phyloP scores from a whole-genome alignment of 306 rosid genomes.

The Quillaja saponaria region DNA sequence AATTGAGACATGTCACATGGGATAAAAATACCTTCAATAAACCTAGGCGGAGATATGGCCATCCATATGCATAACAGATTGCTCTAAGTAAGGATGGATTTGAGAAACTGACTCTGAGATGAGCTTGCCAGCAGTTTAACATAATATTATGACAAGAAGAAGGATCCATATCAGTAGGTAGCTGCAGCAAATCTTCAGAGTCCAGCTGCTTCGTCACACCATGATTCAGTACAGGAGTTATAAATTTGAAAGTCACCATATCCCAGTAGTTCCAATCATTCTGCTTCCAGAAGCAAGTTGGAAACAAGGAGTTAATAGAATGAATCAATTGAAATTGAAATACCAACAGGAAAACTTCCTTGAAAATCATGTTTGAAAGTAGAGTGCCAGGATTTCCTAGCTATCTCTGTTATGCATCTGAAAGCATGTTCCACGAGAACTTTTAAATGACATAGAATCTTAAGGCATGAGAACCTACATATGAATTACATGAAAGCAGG shows the following conservation, averaged over 20 bases:
- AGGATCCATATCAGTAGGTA: constrained; percentile 73
- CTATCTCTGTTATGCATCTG: too few species aligned
- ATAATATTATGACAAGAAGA: constrained; percentile 63
- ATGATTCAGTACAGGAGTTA: constrained; percentile 65
- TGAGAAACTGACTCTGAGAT: constrained; percentile 43
- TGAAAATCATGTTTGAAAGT: too few species aligned
- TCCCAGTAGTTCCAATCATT: constrained; percentile 51
- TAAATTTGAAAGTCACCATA: constrained; percentile 71
- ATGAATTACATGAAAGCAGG: too few species aligned
- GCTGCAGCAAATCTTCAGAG: constrained; percentile 69
- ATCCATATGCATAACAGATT: constrained; percentile 82
- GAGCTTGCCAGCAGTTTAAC: constrained; percentile 66
- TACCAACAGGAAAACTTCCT: too few species aligned
- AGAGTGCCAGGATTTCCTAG: too few species aligned
- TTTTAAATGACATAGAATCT: too few species aligned
- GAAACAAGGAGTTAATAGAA: too few species aligned
- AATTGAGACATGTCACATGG: background rate
- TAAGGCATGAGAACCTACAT: too few species aligned
- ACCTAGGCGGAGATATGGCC: constrained; percentile 84
- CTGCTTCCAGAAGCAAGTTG: constrained; percentile 48
- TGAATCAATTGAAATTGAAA: too few species aligned
- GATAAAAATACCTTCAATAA: constrained; percentile 66
- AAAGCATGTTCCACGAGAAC: too few species aligned
- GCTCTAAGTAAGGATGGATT: constrained; percentile 76
- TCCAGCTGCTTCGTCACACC: constrained; percentile 79